Conservation (phyloP, 2,329 filamentous ascomycete species). For the Biscogniauxia marginata region DNA sequence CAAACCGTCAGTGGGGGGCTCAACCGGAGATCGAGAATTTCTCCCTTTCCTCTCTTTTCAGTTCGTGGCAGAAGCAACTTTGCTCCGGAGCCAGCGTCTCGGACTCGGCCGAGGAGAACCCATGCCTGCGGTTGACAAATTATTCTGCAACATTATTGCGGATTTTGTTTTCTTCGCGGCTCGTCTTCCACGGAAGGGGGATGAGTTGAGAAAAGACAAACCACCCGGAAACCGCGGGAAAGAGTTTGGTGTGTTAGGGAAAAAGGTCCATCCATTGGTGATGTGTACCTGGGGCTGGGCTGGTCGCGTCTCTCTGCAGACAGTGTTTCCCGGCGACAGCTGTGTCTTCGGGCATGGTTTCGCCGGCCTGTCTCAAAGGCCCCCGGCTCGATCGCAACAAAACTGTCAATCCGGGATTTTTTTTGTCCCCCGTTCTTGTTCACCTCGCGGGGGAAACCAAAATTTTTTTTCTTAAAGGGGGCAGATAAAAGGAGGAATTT, state of each 20-base stretch:
- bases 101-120: conserved; percentile 54
- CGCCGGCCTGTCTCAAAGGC: conserved; percentile 38
- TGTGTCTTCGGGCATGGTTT: conserved; percentile 19
- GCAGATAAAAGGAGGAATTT: too few species aligned
- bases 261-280: conserved; percentile 18
- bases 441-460: conserved; percentile 8
- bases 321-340: conserved; percentile 23
- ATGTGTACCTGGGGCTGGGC: conserved; percentile 39
- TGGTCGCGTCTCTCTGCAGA: conserved; percentile 49
- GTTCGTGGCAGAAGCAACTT: conserved; percentile 44
- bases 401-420: conserved; percentile 20
- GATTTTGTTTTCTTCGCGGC: conserved; percentile 15
- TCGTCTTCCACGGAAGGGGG: conserved; percentile 13
- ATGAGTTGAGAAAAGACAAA: conserved; percentile 11
- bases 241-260: conserved; percentile 24
- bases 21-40: background rate
- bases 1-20: background rate
- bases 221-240: conserved; percentile 29
- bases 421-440: background rate
- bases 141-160: background rate
- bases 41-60: conserved; percentile 12
- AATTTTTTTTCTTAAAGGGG: conserved; percentile 10
- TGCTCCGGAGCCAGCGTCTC: conserved; percentile 58
- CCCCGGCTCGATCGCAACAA: conserved; percentile 34
- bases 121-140: conserved; percentile 26